phyloP scores from a whole-genome alignment of 805 yeast genomes.

The Cyberlindnera misumaiensis region DNA sequence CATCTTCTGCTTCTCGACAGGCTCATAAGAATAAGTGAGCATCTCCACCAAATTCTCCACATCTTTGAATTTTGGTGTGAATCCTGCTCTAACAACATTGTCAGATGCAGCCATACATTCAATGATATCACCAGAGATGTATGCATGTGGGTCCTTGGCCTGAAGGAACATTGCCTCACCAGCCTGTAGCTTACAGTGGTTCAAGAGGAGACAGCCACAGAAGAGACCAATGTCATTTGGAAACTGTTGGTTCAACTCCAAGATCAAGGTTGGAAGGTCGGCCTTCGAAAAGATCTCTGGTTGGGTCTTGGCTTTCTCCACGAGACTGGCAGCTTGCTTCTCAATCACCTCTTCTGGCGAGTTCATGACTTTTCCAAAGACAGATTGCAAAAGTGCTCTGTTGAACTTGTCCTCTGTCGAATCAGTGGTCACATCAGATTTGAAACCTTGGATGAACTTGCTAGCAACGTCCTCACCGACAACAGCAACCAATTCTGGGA shows the following conservation, averaged over 20 bases:
- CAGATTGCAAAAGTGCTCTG: slow-evolving; percentile 59
- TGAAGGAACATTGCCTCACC: slow-evolving; percentile 97
- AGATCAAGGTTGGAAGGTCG: slow-evolving; percentile 64
- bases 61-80: slow-evolving; percentile 98
- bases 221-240: slow-evolving; percentile 92
- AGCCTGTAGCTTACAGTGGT: slow-evolving; percentile 71
- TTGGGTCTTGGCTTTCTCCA: slow-evolving; percentile 51
- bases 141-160: slow-evolving; percentile 98
- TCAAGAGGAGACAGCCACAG: slow-evolving; percentile 89
- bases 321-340: slow-evolving; percentile 55
- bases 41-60: slow-evolving; percentile 81
- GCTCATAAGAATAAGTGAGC: slow-evolving; percentile 84
- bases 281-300: slow-evolving; percentile 49
- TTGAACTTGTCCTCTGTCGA: slow-evolving; percentile 49
- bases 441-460: slow-evolving; percentile 45
- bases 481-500: slow-evolving; percentile 71
- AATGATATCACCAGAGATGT: slow-evolving; percentile 92
- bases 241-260: slow-evolving; percentile 78
- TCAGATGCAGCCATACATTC: slow-evolving; percentile 99
- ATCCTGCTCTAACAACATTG: slow-evolving; percentile 97
- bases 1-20: slow-evolving; percentile 93
- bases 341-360: slow-evolving; percentile 55
- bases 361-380: slow-evolving; percentile 82
- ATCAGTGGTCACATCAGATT: slow-evolving; percentile 33
- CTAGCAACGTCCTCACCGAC: slow-evolving; percentile 58